Evolutionary conservation across 331 rosid genomes (phyloP).

Genomic region (Dryas integrifolia): DNA sequence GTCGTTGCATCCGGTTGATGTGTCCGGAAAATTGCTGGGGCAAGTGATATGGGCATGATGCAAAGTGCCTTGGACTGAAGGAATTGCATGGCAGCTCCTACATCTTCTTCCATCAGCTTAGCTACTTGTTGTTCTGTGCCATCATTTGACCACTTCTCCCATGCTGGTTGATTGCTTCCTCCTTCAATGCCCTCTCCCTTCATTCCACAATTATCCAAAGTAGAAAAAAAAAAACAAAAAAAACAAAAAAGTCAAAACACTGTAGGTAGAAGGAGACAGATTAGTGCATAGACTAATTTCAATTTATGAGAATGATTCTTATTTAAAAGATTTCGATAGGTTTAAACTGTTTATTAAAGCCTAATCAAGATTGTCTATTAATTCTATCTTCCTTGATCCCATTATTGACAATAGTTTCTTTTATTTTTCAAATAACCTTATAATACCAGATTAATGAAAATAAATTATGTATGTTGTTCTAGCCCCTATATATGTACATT

Average conservation of each 20-base stretch:
- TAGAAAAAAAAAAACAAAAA: not conserved
- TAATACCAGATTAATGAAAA: not conserved
- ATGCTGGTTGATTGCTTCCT: conserved; percentile 56
- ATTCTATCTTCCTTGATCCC: too few species aligned
- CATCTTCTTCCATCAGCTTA: conserved; percentile 95
- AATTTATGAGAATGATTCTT: not conserved
- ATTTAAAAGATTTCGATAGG: not conserved
- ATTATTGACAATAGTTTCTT: too few species aligned
- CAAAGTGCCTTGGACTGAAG: conserved; percentile 97
- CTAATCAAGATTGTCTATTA: not conserved
- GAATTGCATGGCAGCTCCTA: conserved; percentile 97
- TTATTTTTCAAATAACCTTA: too few species aligned
- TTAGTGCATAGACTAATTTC: not conserved
- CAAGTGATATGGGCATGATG: conserved; percentile 95
- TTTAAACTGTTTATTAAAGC: not conserved
- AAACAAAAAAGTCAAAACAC: not conserved
- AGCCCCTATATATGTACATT: not conserved
- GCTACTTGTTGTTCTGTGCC: conserved; percentile 97
- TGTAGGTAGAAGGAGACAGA: not conserved
- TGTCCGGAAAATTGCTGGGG: conserved; percentile 79
- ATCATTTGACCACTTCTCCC: conserved; percentile 93
- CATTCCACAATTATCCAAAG: not conserved
- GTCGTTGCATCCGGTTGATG: conserved; percentile 57
- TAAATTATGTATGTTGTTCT: not conserved
- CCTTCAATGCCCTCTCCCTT: conserved; percentile 71